These are phyloP conservation scores for Penicillium nordicum DNA, from an alignment of 2,329 filamentous ascomycete genomes.

Conservation along the genomic window DNA sequence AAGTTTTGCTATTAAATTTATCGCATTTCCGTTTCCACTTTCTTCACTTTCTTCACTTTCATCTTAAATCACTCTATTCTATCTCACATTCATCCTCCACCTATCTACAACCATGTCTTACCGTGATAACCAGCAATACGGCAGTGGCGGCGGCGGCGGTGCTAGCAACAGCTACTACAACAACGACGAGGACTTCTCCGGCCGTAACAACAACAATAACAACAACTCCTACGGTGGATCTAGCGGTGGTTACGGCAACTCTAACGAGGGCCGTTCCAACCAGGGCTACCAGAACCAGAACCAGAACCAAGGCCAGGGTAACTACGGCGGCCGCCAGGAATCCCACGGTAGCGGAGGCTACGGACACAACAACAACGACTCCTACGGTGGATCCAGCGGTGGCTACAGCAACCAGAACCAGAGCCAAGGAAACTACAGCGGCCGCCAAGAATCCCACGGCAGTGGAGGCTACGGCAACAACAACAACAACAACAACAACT, in stretches of 20 bases:
- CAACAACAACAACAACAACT: no score
- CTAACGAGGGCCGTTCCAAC: not conserved
- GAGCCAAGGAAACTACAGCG: no score
- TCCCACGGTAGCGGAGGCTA: not conserved
- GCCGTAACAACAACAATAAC: not conserved
- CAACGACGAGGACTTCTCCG: constrained; percentile 19
- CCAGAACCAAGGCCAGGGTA: not conserved
- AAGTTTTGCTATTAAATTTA: not conserved
- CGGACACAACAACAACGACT: not conserved
- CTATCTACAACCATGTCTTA: constrained; percentile 18
- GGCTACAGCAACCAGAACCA: no score
- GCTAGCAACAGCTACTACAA: constrained; percentile 27
- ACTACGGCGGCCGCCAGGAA: constrained; percentile 6
- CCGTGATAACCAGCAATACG: constrained; percentile 16
- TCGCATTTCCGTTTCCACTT: not conserved
- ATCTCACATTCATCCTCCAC: not conserved
- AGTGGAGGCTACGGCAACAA: no score
- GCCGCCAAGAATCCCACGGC: no score
- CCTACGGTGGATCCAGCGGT: no score
- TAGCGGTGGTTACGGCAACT: constrained; percentile 8
- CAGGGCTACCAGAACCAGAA: not conserved
- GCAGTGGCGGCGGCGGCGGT: constrained; percentile 21
- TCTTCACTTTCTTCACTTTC: not conserved
- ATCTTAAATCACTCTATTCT: not conserved
- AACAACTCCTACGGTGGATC: constrained; percentile 1